A percentile compares a stretch with the other conserved stretches of the same genome.
These are phyloP conservation scores for Coriolopsis trogii DNA, from an alignment of 1,284 basidiomycete species.

Conservation along the genomic window DNA sequence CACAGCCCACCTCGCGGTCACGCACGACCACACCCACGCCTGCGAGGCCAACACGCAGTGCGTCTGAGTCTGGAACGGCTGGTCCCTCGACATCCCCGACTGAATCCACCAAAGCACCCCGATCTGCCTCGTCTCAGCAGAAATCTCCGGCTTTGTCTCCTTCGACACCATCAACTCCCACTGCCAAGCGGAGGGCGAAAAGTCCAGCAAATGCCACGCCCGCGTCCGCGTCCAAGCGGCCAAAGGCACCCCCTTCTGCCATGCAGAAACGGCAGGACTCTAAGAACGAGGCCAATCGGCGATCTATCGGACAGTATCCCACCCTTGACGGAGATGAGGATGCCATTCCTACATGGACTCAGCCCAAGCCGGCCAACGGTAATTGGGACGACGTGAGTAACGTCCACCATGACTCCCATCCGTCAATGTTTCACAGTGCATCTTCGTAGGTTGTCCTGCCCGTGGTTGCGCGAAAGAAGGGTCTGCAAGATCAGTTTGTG, in stretches of 20 bases:
- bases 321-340: constrained; percentile 54
- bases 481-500: constrained; percentile 68
- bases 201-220: constrained; percentile 42
- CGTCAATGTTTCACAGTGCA: constrained; percentile 2
- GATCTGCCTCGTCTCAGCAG: constrained; percentile 24
- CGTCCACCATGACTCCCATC: background rate
- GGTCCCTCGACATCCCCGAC: constrained; percentile 19
- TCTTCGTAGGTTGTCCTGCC: constrained; percentile 58
- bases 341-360: constrained; percentile 79
- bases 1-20: constrained; percentile 20
- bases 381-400: constrained; percentile 78
- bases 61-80: constrained; percentile 18
- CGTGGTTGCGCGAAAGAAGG: constrained; percentile 83
- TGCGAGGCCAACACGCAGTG: constrained; percentile 17
- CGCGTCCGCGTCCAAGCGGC: constrained; percentile 40
- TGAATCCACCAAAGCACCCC: constrained; percentile 15
- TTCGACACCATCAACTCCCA: constrained; percentile 19
- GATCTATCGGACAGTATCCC: constrained; percentile 67
- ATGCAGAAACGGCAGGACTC: constrained; percentile 24
- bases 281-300: constrained; percentile 36
- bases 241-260: constrained; percentile 36
- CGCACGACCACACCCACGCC: constrained; percentile 22
- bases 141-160: constrained; percentile 25
- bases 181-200: constrained; percentile 46
- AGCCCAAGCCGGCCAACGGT: constrained; percentile 61